phyloP scores from a whole-genome alignment of 164 flowering plant species.

The Kalanchoe fedtschenkoi region DNA sequence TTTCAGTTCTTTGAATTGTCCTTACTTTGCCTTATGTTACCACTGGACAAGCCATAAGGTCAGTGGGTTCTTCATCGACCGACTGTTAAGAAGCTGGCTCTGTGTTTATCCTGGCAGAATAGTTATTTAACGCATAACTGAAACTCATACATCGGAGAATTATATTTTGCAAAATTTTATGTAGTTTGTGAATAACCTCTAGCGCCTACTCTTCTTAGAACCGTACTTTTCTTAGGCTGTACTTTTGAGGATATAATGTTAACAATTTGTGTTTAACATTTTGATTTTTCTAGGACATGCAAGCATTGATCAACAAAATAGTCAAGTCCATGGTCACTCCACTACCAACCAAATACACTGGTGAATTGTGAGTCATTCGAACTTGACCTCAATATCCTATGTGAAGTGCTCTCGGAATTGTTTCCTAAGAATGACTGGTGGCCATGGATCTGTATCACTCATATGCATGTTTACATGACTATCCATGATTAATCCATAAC shows the following conservation, averaged over 20 bases:
- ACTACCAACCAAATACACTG: constrained; percentile 80
- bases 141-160: not conserved
- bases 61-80: not conserved
- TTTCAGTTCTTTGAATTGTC: not conserved
- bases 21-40: not conserved
- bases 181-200: not conserved
- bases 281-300: constrained; percentile 74
- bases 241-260: not conserved
- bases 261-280: not conserved
- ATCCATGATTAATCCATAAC: not conserved
- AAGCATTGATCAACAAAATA: constrained; percentile 87
- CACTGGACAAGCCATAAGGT: not conserved
- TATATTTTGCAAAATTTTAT: not conserved
- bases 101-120: not conserved
- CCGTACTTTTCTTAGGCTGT: too few relatives aligned
- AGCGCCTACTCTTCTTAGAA: not conserved
- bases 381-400: not conserved
- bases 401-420: not conserved
- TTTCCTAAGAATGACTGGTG: not conserved
- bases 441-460: not conserved
- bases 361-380: constrained; percentile 64
- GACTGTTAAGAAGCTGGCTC: not conserved
- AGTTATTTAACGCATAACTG: not conserved
- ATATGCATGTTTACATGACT: too few relatives aligned
- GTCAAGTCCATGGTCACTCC: constrained; percentile 95